A percentile compares a stretch with the other conserved stretches of the same genome.
These are phyloP conservation scores for Stromatinia cepivora DNA, from an alignment of 2,329 filamentous ascomycete species.

Conservation along the genomic window DNA sequence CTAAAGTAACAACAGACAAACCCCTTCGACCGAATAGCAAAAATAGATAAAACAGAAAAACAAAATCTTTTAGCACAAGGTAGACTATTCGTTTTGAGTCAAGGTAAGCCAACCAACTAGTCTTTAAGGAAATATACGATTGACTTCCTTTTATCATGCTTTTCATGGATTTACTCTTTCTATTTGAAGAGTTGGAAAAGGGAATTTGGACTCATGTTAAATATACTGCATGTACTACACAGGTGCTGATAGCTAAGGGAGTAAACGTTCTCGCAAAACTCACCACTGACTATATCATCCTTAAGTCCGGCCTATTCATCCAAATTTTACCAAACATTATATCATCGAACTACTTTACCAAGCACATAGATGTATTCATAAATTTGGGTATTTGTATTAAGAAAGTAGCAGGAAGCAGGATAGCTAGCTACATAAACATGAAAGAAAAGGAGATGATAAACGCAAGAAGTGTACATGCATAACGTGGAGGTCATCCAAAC, in stretches of 20 bases:
- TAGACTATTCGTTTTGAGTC: background rate
- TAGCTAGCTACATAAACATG: slow-evolving; percentile 8
- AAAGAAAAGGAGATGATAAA: background rate
- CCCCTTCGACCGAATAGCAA: background rate
- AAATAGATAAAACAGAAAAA: background rate
- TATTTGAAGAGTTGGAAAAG: background rate
- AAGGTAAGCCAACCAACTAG: no score
- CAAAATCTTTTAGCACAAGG: background rate
- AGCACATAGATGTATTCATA: background rate
- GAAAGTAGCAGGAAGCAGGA: background rate
- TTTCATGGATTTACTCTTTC: background rate
- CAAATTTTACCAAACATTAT: background rate
- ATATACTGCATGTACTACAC: no score
- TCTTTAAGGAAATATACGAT: no score
- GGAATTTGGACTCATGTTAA: background rate
- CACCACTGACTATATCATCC: background rate
- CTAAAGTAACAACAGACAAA: background rate
- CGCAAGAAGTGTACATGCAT: background rate
- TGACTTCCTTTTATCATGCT: background rate
- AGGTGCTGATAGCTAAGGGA: background rate
- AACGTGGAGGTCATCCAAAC: background rate
- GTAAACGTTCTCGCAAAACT: no score
- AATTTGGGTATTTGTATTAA: background rate
- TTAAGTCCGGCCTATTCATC: background rate
- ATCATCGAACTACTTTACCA: background rate